Evolutionary conservation across 768 basidiomycete genomes (phyloP), one percentile per base, ranked within the genome.

Genomic region (Dentipellis fragilis): DNA sequence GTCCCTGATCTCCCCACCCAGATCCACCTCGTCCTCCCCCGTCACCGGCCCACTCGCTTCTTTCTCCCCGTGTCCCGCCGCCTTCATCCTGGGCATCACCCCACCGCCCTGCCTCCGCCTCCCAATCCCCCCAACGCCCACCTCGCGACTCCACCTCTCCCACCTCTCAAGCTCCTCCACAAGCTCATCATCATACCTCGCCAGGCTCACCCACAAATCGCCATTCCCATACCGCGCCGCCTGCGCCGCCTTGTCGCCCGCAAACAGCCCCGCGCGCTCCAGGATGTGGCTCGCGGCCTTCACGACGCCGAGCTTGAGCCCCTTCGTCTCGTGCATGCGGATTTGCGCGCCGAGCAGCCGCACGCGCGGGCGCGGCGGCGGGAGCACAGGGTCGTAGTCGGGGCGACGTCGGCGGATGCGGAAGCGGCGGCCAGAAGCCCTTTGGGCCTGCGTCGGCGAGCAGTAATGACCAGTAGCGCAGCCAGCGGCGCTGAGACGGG

Each of bases 171-270:
- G 71, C 46, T 74, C 69, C 4, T 79, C 75, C 4, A 89, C 79
- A 38, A 92, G 75, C 1, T 67, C 71, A 60, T 93, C 88, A 58
- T 85, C 81, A 64, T 94, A 94, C 54, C 89, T 75, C n/a, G 87
- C 84, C 11, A 93, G 69, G 17, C 87, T 89, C 2, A 75, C 83
- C 87, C 85, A 90, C 4, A 83, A 69, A 37, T 75, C 73, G 37
- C 73, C 71, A 59, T 67, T 62, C 53, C 71, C 67, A 29, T 64
- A 55, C 29, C 29, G 3, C 52, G 68, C 63, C 40, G 54, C 60
- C 45, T 58, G 48, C 22, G 57, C 51, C 2, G 49, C 34, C 8
- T 23, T 37, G 54, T 55, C 12, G 55, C 51, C 35, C 58, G 45
- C 36, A 45, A 66, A 74, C 71, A 49, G 69, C 69, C 50, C 73